Conservation (phyloP, 1,284 basidiomycete species). For the Malassezia pachydermatis region DNA sequence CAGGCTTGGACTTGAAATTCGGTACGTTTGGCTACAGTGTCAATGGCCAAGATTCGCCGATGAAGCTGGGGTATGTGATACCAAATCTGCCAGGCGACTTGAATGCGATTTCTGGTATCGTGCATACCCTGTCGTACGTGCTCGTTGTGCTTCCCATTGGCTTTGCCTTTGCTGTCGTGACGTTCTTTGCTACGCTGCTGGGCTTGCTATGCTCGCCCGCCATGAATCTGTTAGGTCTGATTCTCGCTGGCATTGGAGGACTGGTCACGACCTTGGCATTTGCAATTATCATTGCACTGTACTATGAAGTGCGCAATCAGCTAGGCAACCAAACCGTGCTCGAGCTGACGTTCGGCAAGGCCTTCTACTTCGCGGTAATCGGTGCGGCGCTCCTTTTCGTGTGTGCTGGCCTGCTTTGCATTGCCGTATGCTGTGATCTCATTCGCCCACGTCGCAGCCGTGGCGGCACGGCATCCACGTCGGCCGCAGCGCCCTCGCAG, state of each 20-base stretch:
- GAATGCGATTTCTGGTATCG: neutral
- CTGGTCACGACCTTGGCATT: constrained; percentile 2
- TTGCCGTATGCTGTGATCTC: constrained; percentile 3
- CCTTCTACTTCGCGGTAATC: constrained; percentile 10
- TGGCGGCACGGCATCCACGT: neutral
- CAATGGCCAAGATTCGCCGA: neutral
- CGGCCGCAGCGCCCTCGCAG: neutral
- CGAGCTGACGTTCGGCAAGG: constrained; percentile 3
- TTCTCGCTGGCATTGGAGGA: neutral
- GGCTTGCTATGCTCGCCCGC: neutral
- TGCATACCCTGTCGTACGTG: constrained; percentile 7
- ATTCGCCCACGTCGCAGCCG: neutral
- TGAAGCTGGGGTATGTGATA: constrained; percentile 7
- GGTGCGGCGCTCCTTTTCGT: neutral
- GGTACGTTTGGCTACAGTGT: constrained; percentile 13
- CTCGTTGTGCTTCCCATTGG: constrained; percentile 14
- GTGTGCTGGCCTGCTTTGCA: neutral
- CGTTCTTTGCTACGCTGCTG: neutral
- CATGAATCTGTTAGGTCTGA: neutral
- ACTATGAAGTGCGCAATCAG: neutral
- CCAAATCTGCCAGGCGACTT: neutral
- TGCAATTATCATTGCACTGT: constrained; percentile 9
- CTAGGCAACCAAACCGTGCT: neutral
- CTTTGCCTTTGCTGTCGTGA: constrained; percentile 10
- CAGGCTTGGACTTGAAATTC: neutral